Percentiles rank a stretch among this genome's conserved stretches.
Evolutionary conservation across 257 asterid genomes (phyloP).

Genomic region (Dorcoceras hygrometricum): DNA sequence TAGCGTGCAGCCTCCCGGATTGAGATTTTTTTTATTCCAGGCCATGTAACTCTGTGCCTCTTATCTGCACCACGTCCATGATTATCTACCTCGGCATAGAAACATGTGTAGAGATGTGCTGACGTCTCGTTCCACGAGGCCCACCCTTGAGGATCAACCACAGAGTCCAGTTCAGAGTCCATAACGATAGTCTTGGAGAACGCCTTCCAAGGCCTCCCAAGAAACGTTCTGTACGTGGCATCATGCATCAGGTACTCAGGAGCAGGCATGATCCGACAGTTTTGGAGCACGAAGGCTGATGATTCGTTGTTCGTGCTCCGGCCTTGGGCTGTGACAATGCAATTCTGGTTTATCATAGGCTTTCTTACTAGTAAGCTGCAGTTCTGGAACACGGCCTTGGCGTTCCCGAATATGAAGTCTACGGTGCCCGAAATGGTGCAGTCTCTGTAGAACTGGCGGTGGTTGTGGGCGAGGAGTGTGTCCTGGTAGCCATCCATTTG

Average conservation of each 20-base stretch:
- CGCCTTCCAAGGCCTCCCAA: constrained; percentile 67
- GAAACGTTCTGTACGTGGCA: constrained; percentile 27
- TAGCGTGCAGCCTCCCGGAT: constrained; percentile 14
- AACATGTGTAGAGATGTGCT: constrained; percentile 35
- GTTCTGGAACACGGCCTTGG: constrained; percentile 59
- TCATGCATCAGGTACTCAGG: constrained; percentile 31
- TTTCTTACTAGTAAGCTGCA: constrained; percentile 51
- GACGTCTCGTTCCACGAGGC: constrained; percentile 37
- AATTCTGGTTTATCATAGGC: constrained; percentile 44
- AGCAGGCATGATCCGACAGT: constrained; percentile 41
- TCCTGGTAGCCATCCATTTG: constrained; percentile 74
- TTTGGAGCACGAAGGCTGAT: constrained; percentile 45
- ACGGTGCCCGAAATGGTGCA: constrained; percentile 74
- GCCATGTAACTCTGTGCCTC: constrained; percentile 31
- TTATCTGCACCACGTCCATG: constrained; percentile 43
- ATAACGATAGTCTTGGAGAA: constrained; percentile 49
- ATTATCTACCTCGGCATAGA: constrained; percentile 51
- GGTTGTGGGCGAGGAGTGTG: constrained; percentile 70
- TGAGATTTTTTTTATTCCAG: constrained; percentile 41
- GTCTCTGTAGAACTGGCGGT: constrained; percentile 76
- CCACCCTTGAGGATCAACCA: constrained; percentile 64
- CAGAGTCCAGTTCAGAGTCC: constrained; percentile 40
- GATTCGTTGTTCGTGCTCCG: constrained; percentile 38
- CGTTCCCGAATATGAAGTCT: constrained; percentile 80
- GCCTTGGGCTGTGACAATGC: constrained; percentile 70